phyloP scores from a whole-genome alignment of 768 basidiomycete genomes.

The Lyophyllum shimeji region DNA sequence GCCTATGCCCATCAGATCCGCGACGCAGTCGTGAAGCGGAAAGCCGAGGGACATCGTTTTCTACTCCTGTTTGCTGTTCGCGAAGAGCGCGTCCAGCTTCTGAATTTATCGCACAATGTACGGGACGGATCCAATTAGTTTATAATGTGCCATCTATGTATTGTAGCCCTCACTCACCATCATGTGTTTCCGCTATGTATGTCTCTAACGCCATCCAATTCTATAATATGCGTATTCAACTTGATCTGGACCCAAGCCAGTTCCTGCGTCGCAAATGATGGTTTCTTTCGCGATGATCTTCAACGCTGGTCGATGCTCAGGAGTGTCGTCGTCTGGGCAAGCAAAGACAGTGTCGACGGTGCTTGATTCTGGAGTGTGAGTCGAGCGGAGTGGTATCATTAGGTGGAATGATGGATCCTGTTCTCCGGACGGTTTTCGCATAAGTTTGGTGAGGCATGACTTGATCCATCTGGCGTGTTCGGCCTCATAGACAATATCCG shows the following conservation, averaged over 20 bases:
- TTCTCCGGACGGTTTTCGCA: slow-evolving; percentile 31
- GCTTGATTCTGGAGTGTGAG: slow-evolving; percentile 57
- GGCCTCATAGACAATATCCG: slow-evolving; percentile 82
- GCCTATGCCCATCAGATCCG: slow-evolving; percentile 68
- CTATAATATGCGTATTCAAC: slow-evolving; percentile 71
- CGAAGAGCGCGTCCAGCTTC: slow-evolving; percentile 68
- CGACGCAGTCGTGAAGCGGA: slow-evolving; percentile 62
- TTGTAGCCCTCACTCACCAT: neutral
- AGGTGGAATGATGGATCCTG: slow-evolving; percentile 57
- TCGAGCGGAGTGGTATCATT: slow-evolving; percentile 71
- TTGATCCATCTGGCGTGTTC: slow-evolving; percentile 73
- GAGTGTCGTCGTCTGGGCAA: slow-evolving; percentile 4
- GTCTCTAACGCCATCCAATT: slow-evolving; percentile 59
- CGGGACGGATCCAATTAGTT: slow-evolving; percentile 17
- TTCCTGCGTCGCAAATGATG: slow-evolving; percentile 53
- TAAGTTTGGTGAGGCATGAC: slow-evolving; percentile 49
- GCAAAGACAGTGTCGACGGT: slow-evolving; percentile 59
- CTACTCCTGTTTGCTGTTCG: slow-evolving; percentile 64
- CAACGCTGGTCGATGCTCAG: slow-evolving; percentile 26
- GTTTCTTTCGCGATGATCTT: slow-evolving; percentile 53
- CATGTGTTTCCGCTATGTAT: slow-evolving; percentile 6
- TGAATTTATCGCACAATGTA: slow-evolving; percentile 34
- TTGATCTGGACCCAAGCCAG: slow-evolving; percentile 39
- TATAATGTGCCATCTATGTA: slow-evolving; percentile 7
- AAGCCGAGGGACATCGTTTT: slow-evolving; percentile 61